Conservation (phyloP, 164 flowering plant species). For the Amborella trichopoda region DNA sequence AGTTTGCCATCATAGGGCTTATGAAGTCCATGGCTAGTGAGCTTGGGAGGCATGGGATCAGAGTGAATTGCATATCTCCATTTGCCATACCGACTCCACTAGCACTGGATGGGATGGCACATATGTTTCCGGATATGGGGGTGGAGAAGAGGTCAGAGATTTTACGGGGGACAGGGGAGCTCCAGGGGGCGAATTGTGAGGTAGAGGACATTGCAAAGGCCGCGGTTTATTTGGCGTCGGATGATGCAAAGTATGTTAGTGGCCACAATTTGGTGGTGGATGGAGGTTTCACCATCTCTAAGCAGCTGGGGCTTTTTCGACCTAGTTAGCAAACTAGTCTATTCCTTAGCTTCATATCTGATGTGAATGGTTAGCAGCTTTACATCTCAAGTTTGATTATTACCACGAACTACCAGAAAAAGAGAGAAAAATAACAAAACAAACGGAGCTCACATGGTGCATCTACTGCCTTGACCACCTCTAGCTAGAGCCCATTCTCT, state of each 20-base stretch:
- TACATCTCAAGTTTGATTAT: no score
- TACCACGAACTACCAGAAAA: no score
- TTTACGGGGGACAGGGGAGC: conserved; percentile 35
- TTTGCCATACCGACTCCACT: conserved; percentile 34
- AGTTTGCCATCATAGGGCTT: conserved; percentile 39
- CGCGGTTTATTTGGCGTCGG: conserved; percentile 54
- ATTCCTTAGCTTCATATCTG: no score
- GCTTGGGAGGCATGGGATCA: conserved; percentile 34
- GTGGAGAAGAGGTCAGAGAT: conserved; percentile 20
- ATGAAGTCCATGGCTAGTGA: conserved; percentile 49
- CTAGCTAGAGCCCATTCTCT: no score
- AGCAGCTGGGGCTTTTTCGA: no score
- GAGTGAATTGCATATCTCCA: conserved; percentile 67
- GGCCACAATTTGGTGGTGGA: conserved; percentile 72
- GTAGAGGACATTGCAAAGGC: conserved; percentile 48
- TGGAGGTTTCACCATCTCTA: conserved; percentile 58
- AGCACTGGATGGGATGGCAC: conserved; percentile 16
- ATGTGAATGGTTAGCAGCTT: no score
- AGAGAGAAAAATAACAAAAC: no score
- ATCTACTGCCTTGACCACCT: no score
- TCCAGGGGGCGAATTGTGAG: conserved; percentile 36
- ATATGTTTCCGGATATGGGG: conserved; percentile 12
- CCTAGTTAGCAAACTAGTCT: no score
- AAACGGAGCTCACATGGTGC: no score
- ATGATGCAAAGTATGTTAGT: conserved; percentile 50